Percentiles rank a stretch among this genome's conserved stretches.
Conservation (phyloP, 176 grass and related monocot genomes). For the Carex littledalei region DNA sequence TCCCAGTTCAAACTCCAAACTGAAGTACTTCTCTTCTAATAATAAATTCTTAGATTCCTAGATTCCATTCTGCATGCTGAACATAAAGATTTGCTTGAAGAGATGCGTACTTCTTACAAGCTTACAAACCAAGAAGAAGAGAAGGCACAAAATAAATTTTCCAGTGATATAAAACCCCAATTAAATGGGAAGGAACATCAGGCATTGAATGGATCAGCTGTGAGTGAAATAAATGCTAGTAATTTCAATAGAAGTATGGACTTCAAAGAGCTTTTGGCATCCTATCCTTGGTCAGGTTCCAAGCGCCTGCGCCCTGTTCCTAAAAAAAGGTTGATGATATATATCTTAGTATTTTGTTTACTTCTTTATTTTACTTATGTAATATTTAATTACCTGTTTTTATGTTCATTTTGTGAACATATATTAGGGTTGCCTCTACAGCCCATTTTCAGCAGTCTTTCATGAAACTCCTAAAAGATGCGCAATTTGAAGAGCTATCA, state of each 20-base stretch:
- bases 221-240: conserved; percentile 7
- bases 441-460: conserved; percentile 80
- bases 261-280: conserved; percentile 58
- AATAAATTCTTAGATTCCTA: conserved; percentile 41
- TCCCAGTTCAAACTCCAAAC: not conserved
- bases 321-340: conserved; percentile 23
- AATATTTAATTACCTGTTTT: not conserved
- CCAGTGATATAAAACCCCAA: not conserved
- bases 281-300: conserved; percentile 29
- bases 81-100: conserved; percentile 82
- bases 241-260: conserved; percentile 34
- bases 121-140: conserved; percentile 35
- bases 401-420: not conserved
- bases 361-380: not conserved
- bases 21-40: not conserved
- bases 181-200: conserved; percentile 22
- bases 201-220: conserved; percentile 19
- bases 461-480: conserved; percentile 85
- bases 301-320: not conserved
- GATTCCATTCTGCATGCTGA: conserved; percentile 87
- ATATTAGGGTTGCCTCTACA: conserved; percentile 50
- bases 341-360: not conserved
- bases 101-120: conserved; percentile 73
- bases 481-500: conserved; percentile 84
- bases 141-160: not conserved